These are phyloP conservation scores for Euphorbia celastroides DNA, from an alignment of 441 rosid genomes.

Conservation along the genomic window DNA sequence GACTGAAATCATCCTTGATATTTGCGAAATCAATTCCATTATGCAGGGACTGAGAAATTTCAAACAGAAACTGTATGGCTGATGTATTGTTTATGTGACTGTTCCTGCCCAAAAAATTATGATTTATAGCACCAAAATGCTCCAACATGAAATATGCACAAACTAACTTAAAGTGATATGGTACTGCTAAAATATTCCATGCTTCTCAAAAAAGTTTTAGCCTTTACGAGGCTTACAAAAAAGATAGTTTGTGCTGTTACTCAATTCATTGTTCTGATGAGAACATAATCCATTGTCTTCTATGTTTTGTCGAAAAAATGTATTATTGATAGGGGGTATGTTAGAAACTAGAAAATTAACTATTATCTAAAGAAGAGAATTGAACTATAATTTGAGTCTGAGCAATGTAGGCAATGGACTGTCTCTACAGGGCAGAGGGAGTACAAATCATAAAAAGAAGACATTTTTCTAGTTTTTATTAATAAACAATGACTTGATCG, in stretches of 20 bases:
- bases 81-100: slow-evolving; percentile 48
- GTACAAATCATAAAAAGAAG: too few species aligned
- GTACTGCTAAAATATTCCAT: neutral
- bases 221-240: neutral
- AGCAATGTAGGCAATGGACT: neutral
- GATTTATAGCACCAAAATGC: slow-evolving; percentile 7
- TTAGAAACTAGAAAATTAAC: neutral
- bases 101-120: slow-evolving; percentile 47
- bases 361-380: neutral
- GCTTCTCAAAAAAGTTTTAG: neutral
- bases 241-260: neutral
- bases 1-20: slow-evolving; percentile 62
- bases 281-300: neutral
- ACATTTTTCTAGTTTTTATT: too few species aligned
- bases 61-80: slow-evolving; percentile 64
- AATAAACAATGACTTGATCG: too few species aligned
- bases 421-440: too few species aligned
- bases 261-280: neutral
- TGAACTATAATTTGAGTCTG: neutral
- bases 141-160: slow-evolving; percentile 11
- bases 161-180: slow-evolving; percentile 5
- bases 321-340: neutral
- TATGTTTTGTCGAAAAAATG: neutral
- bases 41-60: slow-evolving; percentile 62
- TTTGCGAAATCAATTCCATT: slow-evolving; percentile 52